Evolutionary conservation across 148 eudicot species (phyloP).

Genomic region (Heliamphora exappendiculata): DNA sequence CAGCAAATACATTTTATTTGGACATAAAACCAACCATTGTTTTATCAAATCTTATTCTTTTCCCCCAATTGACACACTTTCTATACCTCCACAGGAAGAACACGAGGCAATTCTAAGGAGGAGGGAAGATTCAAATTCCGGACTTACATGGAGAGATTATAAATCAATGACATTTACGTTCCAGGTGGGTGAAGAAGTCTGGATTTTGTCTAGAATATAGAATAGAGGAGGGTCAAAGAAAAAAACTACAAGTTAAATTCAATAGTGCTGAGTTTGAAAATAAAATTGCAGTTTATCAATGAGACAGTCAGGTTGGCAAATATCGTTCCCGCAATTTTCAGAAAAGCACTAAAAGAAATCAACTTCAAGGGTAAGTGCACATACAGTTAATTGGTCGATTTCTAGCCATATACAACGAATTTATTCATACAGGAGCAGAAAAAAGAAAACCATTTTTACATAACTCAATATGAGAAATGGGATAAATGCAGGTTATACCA

Average conservation of each 20-base stretch:
- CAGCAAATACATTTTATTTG: conserved; percentile 7
- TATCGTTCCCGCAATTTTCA: conserved; percentile 83
- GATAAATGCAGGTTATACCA: conserved; percentile 58
- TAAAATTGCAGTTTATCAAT: conserved; percentile 64
- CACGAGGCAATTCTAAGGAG: conserved; percentile 59
- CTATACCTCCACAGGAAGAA: conserved; percentile 53
- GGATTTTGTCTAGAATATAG: not conserved
- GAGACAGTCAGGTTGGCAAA: conserved; percentile 92
- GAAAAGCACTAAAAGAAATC: conserved; percentile 66
- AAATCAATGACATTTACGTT: conserved; percentile 88
- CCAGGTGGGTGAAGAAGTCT: conserved; percentile 45
- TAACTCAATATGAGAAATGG: conserved; percentile 13
- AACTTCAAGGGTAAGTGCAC: conserved; percentile 50
- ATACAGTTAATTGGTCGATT: not conserved
- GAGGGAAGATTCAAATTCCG: conserved; percentile 51
- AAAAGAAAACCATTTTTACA: not conserved
- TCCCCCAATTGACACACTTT: conserved; percentile 1
- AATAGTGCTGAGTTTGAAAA: conserved; percentile 3
- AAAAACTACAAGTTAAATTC: not conserved
- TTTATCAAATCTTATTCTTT: not conserved
- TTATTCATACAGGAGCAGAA: not conserved
- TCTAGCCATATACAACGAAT: not conserved
- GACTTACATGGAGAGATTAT: conserved; percentile 78
- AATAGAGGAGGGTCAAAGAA: not conserved
- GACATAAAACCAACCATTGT: not conserved